These are phyloP conservation scores for Ceratobasidium sp. DNA, from an alignment of 1,284 basidiomycete genomes.

Conservation along the genomic window DNA sequence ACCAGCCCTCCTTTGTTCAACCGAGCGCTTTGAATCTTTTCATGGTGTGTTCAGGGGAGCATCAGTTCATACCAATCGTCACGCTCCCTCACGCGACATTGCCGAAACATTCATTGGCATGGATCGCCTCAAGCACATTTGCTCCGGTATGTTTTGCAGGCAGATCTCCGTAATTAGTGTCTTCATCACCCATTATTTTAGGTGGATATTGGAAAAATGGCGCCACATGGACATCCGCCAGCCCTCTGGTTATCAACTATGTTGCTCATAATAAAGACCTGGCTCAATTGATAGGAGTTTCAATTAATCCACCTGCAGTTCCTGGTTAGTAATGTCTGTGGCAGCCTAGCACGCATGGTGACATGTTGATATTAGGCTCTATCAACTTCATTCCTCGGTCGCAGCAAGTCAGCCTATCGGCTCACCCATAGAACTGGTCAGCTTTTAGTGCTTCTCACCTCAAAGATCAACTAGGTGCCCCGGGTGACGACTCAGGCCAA, in stretches of 20 bases:
- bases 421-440: not conserved
- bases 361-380: no score
- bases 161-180: not conserved
- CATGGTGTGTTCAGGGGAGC: constrained; percentile 59
- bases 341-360: not conserved
- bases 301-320: not conserved
- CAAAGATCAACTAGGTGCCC: not conserved
- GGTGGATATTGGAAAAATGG: constrained; percentile 23
- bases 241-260: not conserved
- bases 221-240: not conserved
- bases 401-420: not conserved
- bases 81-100: constrained; percentile 55
- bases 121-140: constrained; percentile 57
- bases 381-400: not conserved
- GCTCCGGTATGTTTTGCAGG: not conserved
- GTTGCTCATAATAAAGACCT: not conserved
- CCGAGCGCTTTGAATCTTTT: constrained; percentile 60
- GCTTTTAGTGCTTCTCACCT: not conserved
- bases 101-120: constrained; percentile 54
- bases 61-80: constrained; percentile 51
- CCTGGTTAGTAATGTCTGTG: no score
- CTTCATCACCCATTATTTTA: not conserved
- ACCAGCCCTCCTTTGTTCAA: constrained; percentile 55
- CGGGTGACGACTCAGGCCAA: not conserved
- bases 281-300: not conserved